Evolutionary conservation across 768 basidiomycete genomes (phyloP).

Genomic region (Rhizopogon vesiculosus): DNA sequence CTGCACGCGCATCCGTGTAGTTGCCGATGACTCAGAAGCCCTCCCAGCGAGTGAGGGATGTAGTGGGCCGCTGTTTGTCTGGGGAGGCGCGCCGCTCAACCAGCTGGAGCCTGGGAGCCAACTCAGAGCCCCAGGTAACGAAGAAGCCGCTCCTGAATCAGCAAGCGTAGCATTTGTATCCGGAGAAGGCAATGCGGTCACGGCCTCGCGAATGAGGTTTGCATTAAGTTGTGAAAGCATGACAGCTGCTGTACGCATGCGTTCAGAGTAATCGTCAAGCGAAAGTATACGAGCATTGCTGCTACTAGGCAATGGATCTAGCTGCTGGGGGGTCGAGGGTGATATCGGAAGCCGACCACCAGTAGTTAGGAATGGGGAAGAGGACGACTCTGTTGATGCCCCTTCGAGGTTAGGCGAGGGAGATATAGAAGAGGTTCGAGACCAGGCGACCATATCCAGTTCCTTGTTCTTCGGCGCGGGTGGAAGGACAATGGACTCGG

Average conservation of each 20-base stretch:
- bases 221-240: conserved; percentile 98
- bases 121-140: conserved; percentile 31
- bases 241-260: conserved; percentile 97
- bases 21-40: conserved; percentile 23
- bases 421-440: conserved; percentile 44
- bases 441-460: conserved; percentile 84
- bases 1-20: conserved; percentile 68
- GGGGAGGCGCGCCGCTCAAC: conserved; percentile 27
- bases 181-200: conserved; percentile 20
- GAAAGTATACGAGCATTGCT: conserved; percentile 41
- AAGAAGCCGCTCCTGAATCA: conserved; percentile 9
- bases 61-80: conserved; percentile 18
- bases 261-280: conserved; percentile 95
- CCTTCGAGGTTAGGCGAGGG: conserved; percentile 42
- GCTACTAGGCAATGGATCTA: conserved; percentile 4
- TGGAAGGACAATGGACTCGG: conserved; percentile 81
- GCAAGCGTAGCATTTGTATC: conserved; percentile 2
- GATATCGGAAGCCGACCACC: conserved; percentile 3
- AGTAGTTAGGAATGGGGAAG: conserved; percentile 3
- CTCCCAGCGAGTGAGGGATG: conserved; percentile 27
- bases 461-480: conserved; percentile 84
- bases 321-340: background rate
- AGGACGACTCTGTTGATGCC: conserved; percentile 17
- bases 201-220: conserved; percentile 57
- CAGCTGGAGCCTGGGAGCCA: conserved; percentile 57